These are phyloP conservation scores for Fusarium abutilonis DNA, from an alignment of 2,329 filamentous ascomycete species.

Conservation along the genomic window DNA sequence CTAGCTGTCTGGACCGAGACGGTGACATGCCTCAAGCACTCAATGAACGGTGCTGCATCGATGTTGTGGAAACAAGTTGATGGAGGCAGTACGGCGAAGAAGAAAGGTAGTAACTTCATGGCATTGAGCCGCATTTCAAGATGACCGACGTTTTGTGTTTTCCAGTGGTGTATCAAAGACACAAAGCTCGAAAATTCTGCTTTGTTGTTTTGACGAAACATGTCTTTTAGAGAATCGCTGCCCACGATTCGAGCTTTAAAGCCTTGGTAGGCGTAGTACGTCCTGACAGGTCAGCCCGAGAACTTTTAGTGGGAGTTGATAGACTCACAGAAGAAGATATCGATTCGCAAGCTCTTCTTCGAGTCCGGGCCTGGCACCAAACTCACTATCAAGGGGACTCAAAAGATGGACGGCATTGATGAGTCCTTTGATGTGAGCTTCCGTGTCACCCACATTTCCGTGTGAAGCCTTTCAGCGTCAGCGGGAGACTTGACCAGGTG, in stretches of 20 bases:
- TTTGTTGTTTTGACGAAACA: constrained; percentile 16
- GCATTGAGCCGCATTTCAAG: constrained; percentile 29
- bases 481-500: fast-evolving
- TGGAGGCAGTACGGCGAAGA: constrained; percentile 19
- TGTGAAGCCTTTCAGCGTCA: constrained; percentile 15
- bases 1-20: constrained; percentile 1
- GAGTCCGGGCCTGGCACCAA: neutral
- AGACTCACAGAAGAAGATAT: constrained; percentile 36
- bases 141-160: constrained; percentile 30
- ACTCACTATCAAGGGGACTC: constrained; percentile 8
- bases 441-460: constrained; percentile 32
- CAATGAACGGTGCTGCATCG: constrained; percentile 20
- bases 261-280: constrained; percentile 34
- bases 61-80: constrained; percentile 15
- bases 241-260: constrained; percentile 35
- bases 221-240: constrained; percentile 14
- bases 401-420: constrained; percentile 30
- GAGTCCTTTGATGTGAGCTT: constrained; percentile 38
- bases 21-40: constrained; percentile 30
- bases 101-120: constrained; percentile 33
- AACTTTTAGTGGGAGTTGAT: fast-evolving
- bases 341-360: constrained; percentile 39
- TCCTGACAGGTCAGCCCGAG: constrained; percentile 11
- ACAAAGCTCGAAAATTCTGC: constrained; percentile 29
- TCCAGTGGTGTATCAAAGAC: constrained; percentile 31